Base-by-base conservation (phyloP, 805 yeast species). In the Lipomyces anomalus region DNA sequence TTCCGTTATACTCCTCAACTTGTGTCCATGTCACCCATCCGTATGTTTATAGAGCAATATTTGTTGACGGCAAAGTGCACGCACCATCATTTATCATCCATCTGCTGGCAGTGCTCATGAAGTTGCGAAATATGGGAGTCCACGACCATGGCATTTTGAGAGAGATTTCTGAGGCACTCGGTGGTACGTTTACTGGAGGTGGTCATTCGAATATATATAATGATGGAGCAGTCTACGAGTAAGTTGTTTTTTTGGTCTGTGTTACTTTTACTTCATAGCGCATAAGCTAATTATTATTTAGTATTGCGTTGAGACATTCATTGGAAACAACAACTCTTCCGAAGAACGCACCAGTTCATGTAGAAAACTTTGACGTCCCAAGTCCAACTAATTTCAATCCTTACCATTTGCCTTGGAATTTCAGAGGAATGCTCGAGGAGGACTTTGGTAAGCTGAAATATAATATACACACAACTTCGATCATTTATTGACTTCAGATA, bases 151-250 rank as follows among this genome's bases (percentile, higher is more conserved):
- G 88, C 20, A 83, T 92, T 11, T 70, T 90, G 18, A 81, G 81
- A 51, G 97, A 92, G 61, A 73, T 90, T 35, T 85, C 95, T 44
- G 74, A 72, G 35, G 73, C 85, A 0, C 64, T 84, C 51, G 92
- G 94, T 0, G 98, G 98, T 0, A 84, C 95, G 1, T 68, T 92
- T 43, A 90, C 96, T 0, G 96, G 97, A 2, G 89, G 92, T 5
- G 98, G 98, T 0, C 98, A 90, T 62, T 88, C 97, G 0, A 82
- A 76, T 52, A 79, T 92, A 22, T 90, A 90, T 64, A 83, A 84
- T 57, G 95, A 86, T 53, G 78, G 80, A 3, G 76, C 80, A 45
- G 97, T 92, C 1, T 90, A 90, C 61, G 85, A 80, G n/a, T n/a
- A n/a, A n/a, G n/a, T n/a, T n/a, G n/a, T n/a, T n/a, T n/a, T n/a